Percentiles rank a stretch among this genome's conserved stretches.
phyloP scores from a whole-genome alignment of 179 eudicot genomes.

The Spinacia oleracea region DNA sequence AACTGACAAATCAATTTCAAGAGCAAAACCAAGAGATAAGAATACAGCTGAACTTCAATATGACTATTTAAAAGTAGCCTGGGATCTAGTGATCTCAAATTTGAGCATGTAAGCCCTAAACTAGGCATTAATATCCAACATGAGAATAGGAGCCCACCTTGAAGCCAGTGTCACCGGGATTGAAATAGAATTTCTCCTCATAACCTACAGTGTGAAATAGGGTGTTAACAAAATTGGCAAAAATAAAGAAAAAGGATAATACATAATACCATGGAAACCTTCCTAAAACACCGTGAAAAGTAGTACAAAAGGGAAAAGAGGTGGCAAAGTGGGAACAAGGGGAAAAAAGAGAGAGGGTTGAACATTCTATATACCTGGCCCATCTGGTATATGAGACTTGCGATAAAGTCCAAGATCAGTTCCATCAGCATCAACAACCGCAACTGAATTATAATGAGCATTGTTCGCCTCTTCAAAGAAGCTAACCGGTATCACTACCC shows the following conservation, averaged over 20 bases:
- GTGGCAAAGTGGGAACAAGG: background rate
- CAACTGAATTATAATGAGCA: constrained; percentile 91
- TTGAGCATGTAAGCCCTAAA: background rate
- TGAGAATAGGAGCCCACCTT: constrained; percentile 53
- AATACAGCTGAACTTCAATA: background rate
- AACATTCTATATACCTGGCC: constrained; percentile 62
- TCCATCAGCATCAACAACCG: constrained; percentile 93
- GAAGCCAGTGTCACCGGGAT: constrained; percentile 96
- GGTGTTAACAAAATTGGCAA: background rate
- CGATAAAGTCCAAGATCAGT: constrained; percentile 92
- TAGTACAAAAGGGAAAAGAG: background rate
- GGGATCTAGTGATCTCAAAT: background rate
- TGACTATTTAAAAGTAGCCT: background rate
- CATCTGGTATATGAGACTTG: constrained; percentile 96
- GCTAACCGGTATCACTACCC: constrained; percentile 94
- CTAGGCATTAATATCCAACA: background rate
- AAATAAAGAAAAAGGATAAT: background rate
- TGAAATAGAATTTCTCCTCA: constrained; percentile 94
- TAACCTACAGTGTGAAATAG: constrained; percentile 57
- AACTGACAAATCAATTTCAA: background rate
- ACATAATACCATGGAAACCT: background rate
- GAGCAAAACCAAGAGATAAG: background rate
- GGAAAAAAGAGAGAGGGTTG: background rate
- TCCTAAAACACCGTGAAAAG: background rate
- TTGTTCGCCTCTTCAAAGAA: constrained; percentile 98